Evolutionary conservation across 192 early-diverging fungal species (phyloP).

Genomic region (Lobosporangium transversale): DNA sequence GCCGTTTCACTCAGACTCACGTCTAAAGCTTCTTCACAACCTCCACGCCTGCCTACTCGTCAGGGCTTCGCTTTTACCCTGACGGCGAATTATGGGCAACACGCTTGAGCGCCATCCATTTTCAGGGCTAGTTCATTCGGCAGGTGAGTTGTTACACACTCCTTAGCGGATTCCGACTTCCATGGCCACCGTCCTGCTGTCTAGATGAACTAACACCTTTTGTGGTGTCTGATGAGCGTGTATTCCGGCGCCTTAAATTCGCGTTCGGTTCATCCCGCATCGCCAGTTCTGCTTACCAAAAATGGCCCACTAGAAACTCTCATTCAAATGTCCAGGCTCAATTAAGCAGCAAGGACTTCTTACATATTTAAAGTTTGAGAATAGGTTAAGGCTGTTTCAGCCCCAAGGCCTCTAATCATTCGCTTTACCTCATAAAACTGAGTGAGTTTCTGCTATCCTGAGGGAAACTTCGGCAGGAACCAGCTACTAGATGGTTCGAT

Average conservation of each 20-base stretch:
- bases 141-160: conserved; percentile 76
- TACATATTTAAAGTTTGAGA: conserved; percentile 89
- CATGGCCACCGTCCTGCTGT: conserved; percentile 87
- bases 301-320: conserved; percentile 90
- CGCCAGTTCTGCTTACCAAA: conserved; percentile 92
- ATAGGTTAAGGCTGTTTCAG: conserved; percentile 80
- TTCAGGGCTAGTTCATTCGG: conserved; percentile 60
- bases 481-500: conserved; percentile 89
- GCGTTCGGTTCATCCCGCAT: conserved; percentile 88
- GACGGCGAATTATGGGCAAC: conserved; percentile 76
- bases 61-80: conserved; percentile 62
- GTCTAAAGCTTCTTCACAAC: conserved; percentile 68
- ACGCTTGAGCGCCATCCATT: conserved; percentile 75
- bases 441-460: conserved; percentile 82
- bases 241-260: conserved; percentile 78
- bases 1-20: conserved; percentile 71
- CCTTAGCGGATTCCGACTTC: conserved; percentile 87
- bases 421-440: conserved; percentile 86
- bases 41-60: conserved; percentile 79
- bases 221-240: conserved; percentile 81
- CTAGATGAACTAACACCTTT: conserved; percentile 85
- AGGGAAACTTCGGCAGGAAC: conserved; percentile 87
- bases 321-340: conserved; percentile 74
- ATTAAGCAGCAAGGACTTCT: conserved; percentile 75
- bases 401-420: conserved; percentile 87